A percentile compares a stretch with the other conserved stretches of the same genome.
These are phyloP conservation scores for Mortierella alpina DNA, from an alignment of 192 early-diverging fungal species.

Conservation along the genomic window DNA sequence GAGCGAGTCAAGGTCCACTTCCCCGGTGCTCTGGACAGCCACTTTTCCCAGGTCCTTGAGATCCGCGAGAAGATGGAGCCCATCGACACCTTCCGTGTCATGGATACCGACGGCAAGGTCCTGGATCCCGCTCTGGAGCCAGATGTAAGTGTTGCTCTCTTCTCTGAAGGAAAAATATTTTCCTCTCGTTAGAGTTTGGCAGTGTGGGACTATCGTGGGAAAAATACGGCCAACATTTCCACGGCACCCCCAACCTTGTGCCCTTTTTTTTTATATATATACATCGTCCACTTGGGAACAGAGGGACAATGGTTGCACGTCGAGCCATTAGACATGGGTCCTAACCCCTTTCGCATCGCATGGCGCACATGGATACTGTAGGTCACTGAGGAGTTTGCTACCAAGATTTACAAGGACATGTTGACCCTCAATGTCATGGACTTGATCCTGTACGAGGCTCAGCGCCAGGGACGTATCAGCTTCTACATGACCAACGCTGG, in stretches of 20 bases:
- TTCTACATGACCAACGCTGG: constrained; percentile 99
- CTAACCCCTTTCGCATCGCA: too few species aligned
- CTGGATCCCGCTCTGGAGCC: constrained; percentile 76
- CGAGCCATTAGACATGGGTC: too few species aligned
- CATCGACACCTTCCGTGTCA: constrained; percentile 93
- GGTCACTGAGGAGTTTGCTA: constrained; percentile 79
- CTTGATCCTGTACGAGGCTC: constrained; percentile 95
- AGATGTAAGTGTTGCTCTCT: constrained; percentile 52
- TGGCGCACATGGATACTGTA: constrained; percentile 27
- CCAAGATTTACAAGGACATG: constrained; percentile 93
- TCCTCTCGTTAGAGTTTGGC: constrained; percentile 1
- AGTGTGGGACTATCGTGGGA: constrained; percentile 33
- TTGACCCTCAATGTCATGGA: constrained; percentile 92
- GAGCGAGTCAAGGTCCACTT: constrained; percentile 69
- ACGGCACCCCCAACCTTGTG: not conserved
- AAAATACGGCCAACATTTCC: constrained; percentile 7
- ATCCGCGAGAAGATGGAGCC: constrained; percentile 74
- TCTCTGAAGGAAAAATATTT: not conserved
- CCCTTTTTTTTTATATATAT: too few species aligned
- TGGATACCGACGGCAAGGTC: constrained; percentile 89
- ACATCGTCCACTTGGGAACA: too few species aligned
- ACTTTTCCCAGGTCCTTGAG: constrained; percentile 70
- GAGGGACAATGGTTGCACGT: too few species aligned
- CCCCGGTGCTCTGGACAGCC: constrained; percentile 71
- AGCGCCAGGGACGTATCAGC: constrained; percentile 96